Conservation (phyloP, 225 moss, liverwort and hornwort genomes). For the Pseudoscleropodium purum region DNA sequence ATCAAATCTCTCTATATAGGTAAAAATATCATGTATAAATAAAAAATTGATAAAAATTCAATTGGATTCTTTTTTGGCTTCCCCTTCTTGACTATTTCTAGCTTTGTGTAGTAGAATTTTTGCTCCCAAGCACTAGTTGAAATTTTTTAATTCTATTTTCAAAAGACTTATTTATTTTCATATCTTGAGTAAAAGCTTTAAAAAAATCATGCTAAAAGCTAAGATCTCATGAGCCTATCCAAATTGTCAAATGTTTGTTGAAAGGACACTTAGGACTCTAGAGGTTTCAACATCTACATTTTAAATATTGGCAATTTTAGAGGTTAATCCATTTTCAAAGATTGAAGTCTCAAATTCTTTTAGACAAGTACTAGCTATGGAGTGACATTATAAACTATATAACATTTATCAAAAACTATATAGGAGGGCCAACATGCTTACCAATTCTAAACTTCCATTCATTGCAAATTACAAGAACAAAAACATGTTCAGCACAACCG, state of each 20-base stretch:
- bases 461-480: background rate
- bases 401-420: background rate
- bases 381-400: background rate
- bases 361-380: background rate
- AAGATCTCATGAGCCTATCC: accelerated
- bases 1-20: accelerated
- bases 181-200: background rate
- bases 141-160: background rate
- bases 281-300: background rate
- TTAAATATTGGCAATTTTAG: background rate
- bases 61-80: too few species aligned
- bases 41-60: background rate
- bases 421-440: background rate
- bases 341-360: background rate
- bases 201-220: background rate
- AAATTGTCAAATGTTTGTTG: accelerated
- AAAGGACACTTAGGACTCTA: background rate
- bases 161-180: background rate
- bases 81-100: too few species aligned
- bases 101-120: too few species aligned
- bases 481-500: too few species aligned
- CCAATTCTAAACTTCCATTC: background rate
- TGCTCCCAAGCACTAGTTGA: accelerated
- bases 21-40: background rate
- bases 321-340: background rate